Evolutionary conservation across 208 protist species (phyloP), one percentile per base, ranked within the genome.

Genomic region (Plasmodiophora brassicae): DNA sequence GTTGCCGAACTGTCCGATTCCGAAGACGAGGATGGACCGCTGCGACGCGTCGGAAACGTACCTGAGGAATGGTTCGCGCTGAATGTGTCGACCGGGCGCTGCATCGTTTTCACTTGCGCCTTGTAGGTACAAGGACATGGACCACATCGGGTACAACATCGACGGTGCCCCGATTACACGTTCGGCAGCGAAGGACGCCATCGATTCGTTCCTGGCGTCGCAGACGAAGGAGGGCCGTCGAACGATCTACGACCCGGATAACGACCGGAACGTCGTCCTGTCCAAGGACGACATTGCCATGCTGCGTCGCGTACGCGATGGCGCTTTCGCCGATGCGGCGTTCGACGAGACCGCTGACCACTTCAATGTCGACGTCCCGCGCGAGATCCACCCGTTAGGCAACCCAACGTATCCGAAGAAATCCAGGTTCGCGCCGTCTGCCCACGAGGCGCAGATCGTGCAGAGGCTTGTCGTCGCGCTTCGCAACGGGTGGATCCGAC

Each of bases 61-160:
- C 95, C 95, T 36, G 46, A 96, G 32, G 90, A 95, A 57, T 97
- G 95, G 95, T n/a, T n/a, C n/a, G n/a, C n/a, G n/a, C n/a, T n/a
- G n/a, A n/a, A n/a, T n/a, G n/a, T n/a, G n/a, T n/a, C n/a, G n/a
- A n/a, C n/a, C n/a, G n/a, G n/a, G n/a, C n/a, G n/a, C n/a, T n/a
- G n/a, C n/a, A n/a, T n/a, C n/a, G n/a, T n/a, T n/a, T n/a, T n/a
- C n/a, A n/a, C n/a, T n/a, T n/a, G n/a, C n/a, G n/a, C n/a, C n/a
- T n/a, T n/a, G n/a, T n/a, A n/a, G n/a, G n/a, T 96, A 96, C 88
- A 89, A 94, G 20, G 94, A 96, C 28, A 92, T 92, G 39, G 90
- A 92, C 46, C 94, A 96, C 91, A 92, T 96, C 57, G 94, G 90
- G 25, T 92, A 92, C 83, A 72, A 87, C 14, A 71, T 95, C 0